Base-by-base conservation (phyloP, 2,329 filamentous ascomycete species). In the Cladophialophora chaetospira region DNA sequence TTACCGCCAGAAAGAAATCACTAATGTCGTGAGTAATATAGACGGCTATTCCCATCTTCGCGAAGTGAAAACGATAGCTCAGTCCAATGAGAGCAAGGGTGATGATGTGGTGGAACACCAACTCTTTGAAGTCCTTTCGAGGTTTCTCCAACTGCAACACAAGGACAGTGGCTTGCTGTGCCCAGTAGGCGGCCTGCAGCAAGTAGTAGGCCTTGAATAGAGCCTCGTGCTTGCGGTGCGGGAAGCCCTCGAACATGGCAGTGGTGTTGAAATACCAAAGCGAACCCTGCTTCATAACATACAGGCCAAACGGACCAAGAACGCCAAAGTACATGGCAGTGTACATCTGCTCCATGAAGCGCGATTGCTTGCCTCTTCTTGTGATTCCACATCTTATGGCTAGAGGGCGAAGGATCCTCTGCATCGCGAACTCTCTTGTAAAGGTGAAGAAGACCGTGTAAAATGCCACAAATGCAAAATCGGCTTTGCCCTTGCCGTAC, bases 341-440 rank as follows among this genome's bases (percentile, higher is more conserved):
- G 75, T 96, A 96, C 70, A 87, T 83, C 74, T 96, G 91, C 73
- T 96, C 91, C 88, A 95, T 92, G 78, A 94, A 95, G 38, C 91
- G 85, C 13, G 85, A 81, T 73, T 93, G 89, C 77, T 94, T 95
- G 63, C 79, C 83, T 48, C 85, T 81, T 58, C 81, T 83, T 63
- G 73, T 79, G 67, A 95, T 82, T 26, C 88, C 87, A 50, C 77
- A 82, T 60, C 75, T 76, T 52, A 84, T 79, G 15, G 89, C 88
- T 53, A 91, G 75, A 0, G 89, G 91, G 6, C 86, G 83, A 53
- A 95, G 81, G 48, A 94, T 67, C 68, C 88, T 85, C 74, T 95
- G 90, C 90, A 94, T 96, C 75, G 92, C 81, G 74, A 94, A 94
- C 72, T 96, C 91, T 71, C 91, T 87, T 15, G 89, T 93, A 71